Conservation (phyloP, 495 filamentous ascomycete species). For the Trichocladium antarcticum region DNA sequence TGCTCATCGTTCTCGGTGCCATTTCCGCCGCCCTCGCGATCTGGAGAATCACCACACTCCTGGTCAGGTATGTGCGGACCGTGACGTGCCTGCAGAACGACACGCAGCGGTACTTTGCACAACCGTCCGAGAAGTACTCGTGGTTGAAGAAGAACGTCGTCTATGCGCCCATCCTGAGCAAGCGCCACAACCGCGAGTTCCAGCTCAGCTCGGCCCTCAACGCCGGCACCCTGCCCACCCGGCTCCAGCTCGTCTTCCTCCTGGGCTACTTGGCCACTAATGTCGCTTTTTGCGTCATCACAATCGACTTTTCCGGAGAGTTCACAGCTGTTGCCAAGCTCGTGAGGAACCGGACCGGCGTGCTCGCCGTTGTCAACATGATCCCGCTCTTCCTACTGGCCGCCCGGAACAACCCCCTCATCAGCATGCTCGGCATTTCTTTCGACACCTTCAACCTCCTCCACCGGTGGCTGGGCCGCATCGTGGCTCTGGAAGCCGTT, state of each 20-base stretch:
- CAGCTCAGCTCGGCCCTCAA: conserved; percentile 77
- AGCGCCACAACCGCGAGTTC: conserved; percentile 81
- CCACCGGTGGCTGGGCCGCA: conserved; percentile 68
- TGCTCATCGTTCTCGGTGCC: conserved; percentile 37
- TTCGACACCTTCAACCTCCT: conserved; percentile 73
- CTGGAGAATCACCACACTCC: conserved; percentile 42
- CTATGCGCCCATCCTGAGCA: conserved; percentile 69
- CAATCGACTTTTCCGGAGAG: conserved; percentile 51
- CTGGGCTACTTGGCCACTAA: conserved; percentile 62
- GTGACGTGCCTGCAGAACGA: conserved; percentile 59
- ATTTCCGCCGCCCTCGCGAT: conserved; percentile 32
- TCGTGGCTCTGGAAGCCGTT: conserved; percentile 54
- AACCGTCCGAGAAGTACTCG: conserved; percentile 43
- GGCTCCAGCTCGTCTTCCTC: conserved; percentile 72
- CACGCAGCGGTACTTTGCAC: conserved; percentile 46
- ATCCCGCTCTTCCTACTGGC: conserved; percentile 48
- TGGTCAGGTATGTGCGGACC: conserved; percentile 61
- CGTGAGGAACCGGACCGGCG: conserved; percentile 66
- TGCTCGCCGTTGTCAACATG: conserved; percentile 72
- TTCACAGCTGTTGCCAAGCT: conserved; percentile 26
- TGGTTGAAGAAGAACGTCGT: conserved; percentile 70
- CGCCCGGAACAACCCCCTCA: conserved; percentile 50
- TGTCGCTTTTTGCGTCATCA: conserved; percentile 63
- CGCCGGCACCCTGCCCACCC: conserved; percentile 78
- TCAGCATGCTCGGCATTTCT: conserved; percentile 50